Conservation (phyloP, 495 filamentous ascomycete species). For the Thermothielavioides terrestris region DNA sequence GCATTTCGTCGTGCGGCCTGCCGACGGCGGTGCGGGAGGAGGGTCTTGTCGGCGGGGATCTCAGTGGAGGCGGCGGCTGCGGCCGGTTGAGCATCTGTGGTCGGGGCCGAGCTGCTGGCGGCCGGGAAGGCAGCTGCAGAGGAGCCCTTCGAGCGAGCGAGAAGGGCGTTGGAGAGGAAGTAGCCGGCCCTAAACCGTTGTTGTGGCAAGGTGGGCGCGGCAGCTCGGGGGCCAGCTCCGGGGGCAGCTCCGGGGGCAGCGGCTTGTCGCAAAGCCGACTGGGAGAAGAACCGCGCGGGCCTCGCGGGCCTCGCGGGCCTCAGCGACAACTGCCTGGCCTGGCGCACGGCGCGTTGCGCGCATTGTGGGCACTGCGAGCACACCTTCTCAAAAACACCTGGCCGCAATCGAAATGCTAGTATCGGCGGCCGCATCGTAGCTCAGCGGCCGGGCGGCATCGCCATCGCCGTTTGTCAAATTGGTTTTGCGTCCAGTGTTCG, state of each 20-base stretch:
- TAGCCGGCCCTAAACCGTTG: constrained; percentile 30
- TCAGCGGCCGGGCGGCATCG: constrained; percentile 23
- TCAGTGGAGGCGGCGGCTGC: not conserved
- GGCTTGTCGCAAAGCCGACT: constrained; percentile 14
- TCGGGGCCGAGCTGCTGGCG: constrained; percentile 3
- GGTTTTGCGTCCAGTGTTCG: not conserved
- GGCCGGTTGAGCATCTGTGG: not conserved
- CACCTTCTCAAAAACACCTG: constrained; percentile 16
- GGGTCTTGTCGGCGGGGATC: constrained; percentile 9
- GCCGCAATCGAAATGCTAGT: constrained; percentile 13
- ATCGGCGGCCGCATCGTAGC: constrained; percentile 27
- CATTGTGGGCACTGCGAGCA: constrained; percentile 27
- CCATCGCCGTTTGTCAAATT: constrained; percentile 22
- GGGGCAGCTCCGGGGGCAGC: constrained; percentile 4
- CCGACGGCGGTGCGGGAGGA: constrained; percentile 36
- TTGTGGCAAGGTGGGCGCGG: constrained; percentile 8
- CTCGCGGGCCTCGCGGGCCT: not conserved
- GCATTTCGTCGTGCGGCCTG: constrained; percentile 29
- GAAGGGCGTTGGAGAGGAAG: constrained; percentile 34
- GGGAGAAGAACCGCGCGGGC: constrained; percentile 18
- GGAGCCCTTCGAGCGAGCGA: constrained; percentile 22
- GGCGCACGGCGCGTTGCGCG: constrained; percentile 17
- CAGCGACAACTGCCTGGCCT: not conserved
- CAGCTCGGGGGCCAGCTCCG: constrained; percentile 5
- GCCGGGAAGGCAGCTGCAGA: constrained; percentile 9